phyloP scores from a whole-genome alignment of 345 rosid species.

The Citrus maxima region DNA sequence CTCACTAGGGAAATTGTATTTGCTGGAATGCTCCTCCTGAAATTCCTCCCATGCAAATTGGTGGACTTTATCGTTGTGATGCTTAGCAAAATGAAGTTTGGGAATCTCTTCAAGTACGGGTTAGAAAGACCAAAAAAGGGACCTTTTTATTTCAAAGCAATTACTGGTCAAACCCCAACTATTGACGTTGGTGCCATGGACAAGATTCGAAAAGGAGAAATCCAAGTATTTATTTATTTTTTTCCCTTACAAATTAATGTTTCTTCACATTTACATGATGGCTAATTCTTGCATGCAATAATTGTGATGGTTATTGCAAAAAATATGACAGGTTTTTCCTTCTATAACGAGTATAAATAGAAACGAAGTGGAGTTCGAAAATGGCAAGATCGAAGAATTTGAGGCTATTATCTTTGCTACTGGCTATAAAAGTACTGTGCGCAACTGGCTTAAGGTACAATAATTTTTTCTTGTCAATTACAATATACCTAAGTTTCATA shows the following conservation, averaged over 20 bases:
- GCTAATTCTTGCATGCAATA: not conserved
- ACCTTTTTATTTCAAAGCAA: constrained; percentile 10
- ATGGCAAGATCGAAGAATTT: not conserved
- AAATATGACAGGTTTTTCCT: not conserved
- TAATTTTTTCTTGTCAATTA: not conserved
- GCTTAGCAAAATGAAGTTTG: not conserved
- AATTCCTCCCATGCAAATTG: not conserved
- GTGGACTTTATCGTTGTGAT: not conserved
- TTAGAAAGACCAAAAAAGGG: not conserved
- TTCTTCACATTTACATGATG: not conserved
- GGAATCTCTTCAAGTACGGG: not conserved
- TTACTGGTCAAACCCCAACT: constrained; percentile 11
- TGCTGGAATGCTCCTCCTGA: not conserved
- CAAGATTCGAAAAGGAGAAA: constrained; percentile 11
- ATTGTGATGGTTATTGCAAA: not conserved
- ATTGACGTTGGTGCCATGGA: constrained; percentile 22
- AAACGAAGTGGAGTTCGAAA: not conserved
- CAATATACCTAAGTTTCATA: not conserved
- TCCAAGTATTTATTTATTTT: not conserved
- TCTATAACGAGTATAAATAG: not conserved
- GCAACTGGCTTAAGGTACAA: constrained; percentile 8
- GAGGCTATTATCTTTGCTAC: constrained; percentile 16
- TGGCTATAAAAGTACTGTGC: constrained; percentile 4
- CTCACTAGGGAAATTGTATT: not conserved
- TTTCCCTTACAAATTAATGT: not conserved